Base-by-base conservation (phyloP, 2,329 filamentous ascomycete species). In the Emericellopsis cladophorae region DNA sequence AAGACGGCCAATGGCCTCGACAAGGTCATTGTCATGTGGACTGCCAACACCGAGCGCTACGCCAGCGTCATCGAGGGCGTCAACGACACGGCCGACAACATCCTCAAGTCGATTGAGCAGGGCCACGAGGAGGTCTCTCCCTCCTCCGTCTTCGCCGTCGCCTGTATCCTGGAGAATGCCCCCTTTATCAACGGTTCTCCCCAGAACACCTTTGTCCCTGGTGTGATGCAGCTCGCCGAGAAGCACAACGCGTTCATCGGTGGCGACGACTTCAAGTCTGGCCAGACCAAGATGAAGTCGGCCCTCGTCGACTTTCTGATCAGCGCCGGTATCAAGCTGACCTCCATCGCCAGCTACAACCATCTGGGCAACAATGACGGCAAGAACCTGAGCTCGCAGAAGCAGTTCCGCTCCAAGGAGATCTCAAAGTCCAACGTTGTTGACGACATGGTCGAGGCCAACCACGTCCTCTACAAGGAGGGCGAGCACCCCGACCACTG, bases 261-360 rank as follows among this genome's bases (percentile, higher is more conserved):
- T 44, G 92, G 92, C 49, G 92, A 98, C 55, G 92, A 98, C 68
- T 98, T 98, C 81, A 98, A 98, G 72, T 96, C 92, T 47, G 92
- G 92, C 47, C 92, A 98, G 74, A 98, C 92, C 61, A 98, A 98
- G 80, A 98, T 98, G 92, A 98, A 98, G 72, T 96, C 92, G 45
- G 92, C 92, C 16, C 79, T 98, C 24, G 92, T 96, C 36, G 92
- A 98, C 67, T 98, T 98, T 70, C 67, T 98, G 60, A 95, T 98
- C 79, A 95, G 81, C 61, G 92, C 92, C 37, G 92, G 92, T 60
- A 96, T 98, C 76, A 95, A 95, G 72, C 79, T 98, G 57, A 96
- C 90, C 45, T 95, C 89, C 33, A 96, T 98, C 67, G 87, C 92
- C 49, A 93, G 85, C 67, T 98, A 98, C 79, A 98, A 98, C 72